A percentile compares a stretch with the other conserved stretches of the same genome.
These are phyloP conservation scores for Colletotrichum sp. DNA, from an alignment of 2,329 filamentous ascomycete species.

Conservation along the genomic window DNA sequence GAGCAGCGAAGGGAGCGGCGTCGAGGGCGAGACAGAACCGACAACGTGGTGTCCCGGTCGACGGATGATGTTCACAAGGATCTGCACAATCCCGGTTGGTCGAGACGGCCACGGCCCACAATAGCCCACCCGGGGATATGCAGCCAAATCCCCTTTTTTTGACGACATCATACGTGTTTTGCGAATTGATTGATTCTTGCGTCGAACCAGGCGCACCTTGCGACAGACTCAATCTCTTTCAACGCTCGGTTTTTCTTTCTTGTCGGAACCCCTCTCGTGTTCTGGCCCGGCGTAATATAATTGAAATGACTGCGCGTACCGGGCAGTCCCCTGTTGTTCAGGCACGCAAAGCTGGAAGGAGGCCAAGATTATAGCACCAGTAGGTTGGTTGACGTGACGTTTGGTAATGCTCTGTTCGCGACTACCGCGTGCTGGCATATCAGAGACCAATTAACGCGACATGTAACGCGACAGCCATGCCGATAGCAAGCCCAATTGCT, in stretches of 20 bases:
- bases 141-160: conserved; percentile 7
- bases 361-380: neutral
- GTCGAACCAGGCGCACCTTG: neutral
- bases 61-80: conserved; percentile 20
- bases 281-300: neutral
- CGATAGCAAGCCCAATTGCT: neutral
- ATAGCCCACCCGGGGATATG: neutral
- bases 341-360: neutral
- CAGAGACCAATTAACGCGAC: neutral
- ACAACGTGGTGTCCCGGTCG: conserved; percentile 15
- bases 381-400: neutral
- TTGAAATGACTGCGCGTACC: neutral
- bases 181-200: neutral
- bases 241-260: neutral
- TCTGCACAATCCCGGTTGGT: conserved; percentile 4
- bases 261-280: neutral
- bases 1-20: neutral
- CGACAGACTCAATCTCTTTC: neutral
- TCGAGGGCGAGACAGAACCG: conserved; percentile 1
- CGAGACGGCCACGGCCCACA: neutral
- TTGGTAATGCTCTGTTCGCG: neutral
- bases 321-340: neutral
- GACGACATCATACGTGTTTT: conserved; percentile 4
- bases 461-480: neutral
- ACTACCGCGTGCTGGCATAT: neutral